These are phyloP conservation scores for Boletus rubescentipes DNA, from an alignment of 768 basidiomycete genomes.

Conservation along the genomic window DNA sequence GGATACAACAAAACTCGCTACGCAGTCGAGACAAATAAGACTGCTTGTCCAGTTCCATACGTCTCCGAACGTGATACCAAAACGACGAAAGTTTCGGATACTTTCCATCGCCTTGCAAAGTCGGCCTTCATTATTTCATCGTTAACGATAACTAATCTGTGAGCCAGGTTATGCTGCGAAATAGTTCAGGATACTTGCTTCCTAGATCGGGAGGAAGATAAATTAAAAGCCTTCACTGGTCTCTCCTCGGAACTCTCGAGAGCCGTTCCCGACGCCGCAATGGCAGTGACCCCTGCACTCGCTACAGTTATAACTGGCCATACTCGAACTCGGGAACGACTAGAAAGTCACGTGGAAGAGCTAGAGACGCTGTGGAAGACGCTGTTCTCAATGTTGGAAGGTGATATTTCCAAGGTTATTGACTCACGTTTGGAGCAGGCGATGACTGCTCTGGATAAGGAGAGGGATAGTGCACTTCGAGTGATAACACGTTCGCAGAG, in stretches of 20 bases:
- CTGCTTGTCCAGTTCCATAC: background rate
- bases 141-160: slow-evolving; percentile 11
- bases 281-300: slow-evolving; percentile 44
- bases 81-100: slow-evolving; percentile 18
- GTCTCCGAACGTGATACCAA: slow-evolving; percentile 3
- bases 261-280: slow-evolving; percentile 42
- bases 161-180: slow-evolving; percentile 44
- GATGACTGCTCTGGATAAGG: slow-evolving; percentile 33
- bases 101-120: slow-evolving; percentile 43
- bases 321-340: slow-evolving; percentile 41
- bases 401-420: slow-evolving; percentile 41
- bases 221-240: slow-evolving; percentile 48
- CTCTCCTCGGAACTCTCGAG: slow-evolving; percentile 48
- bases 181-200: slow-evolving; percentile 43
- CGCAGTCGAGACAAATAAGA: slow-evolving; percentile 8
- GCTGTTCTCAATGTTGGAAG: slow-evolving; percentile 41
- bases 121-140: slow-evolving; percentile 14
- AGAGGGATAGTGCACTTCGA: slow-evolving; percentile 27
- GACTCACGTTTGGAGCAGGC: slow-evolving; percentile 32
- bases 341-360: slow-evolving; percentile 39
- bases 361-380: slow-evolving; percentile 49
- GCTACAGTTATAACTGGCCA: slow-evolving; percentile 45
- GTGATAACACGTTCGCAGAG: slow-evolving; percentile 21
- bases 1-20: slow-evolving; percentile 6
- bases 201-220: slow-evolving; percentile 46